Conservation (phyloP, 2,329 filamentous ascomycete species). For the Fusarium hostae region DNA sequence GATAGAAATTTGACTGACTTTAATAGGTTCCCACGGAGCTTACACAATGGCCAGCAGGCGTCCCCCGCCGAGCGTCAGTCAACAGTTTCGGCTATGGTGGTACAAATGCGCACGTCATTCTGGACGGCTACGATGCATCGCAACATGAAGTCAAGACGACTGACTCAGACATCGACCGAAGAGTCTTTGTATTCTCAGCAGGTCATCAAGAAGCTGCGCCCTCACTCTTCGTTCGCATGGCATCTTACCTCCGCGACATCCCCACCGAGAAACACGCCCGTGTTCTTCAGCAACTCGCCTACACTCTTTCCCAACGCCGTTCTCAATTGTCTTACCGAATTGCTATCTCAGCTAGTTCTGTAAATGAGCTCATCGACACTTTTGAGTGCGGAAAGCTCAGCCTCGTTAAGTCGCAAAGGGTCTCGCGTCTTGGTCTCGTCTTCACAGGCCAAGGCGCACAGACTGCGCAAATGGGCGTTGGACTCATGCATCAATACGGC, state of each 20-base stretch:
- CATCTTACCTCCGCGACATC: not conserved
- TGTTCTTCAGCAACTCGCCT: not conserved
- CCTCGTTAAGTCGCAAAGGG: not conserved
- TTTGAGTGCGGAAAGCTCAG: not conserved
- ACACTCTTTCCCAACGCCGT: not conserved
- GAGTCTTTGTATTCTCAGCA: not conserved
- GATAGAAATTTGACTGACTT: not conserved
- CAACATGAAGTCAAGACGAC: not conserved
- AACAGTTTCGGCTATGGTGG: slow-evolving; percentile 3
- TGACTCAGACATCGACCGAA: not conserved
- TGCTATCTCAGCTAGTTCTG: not conserved
- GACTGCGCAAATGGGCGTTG: not conserved
- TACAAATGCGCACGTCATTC: slow-evolving; percentile 2
- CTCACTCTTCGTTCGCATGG: not conserved
- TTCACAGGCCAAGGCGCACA: slow-evolving; percentile 7
- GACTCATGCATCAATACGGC: not conserved
- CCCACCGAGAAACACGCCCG: not conserved
- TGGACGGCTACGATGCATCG: not conserved
- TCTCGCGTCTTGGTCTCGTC: not conserved
- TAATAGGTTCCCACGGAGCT: not conserved
- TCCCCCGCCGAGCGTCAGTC: not conserved
- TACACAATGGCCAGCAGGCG: not conserved
- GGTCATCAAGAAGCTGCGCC: not conserved
- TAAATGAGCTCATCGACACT: not conserved
- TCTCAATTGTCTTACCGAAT: not conserved